Evolutionary conservation across 768 basidiomycete genomes (phyloP), one percentile per base, ranked within the genome.

Genomic region (Porphyrellus cyaneotinctus): DNA sequence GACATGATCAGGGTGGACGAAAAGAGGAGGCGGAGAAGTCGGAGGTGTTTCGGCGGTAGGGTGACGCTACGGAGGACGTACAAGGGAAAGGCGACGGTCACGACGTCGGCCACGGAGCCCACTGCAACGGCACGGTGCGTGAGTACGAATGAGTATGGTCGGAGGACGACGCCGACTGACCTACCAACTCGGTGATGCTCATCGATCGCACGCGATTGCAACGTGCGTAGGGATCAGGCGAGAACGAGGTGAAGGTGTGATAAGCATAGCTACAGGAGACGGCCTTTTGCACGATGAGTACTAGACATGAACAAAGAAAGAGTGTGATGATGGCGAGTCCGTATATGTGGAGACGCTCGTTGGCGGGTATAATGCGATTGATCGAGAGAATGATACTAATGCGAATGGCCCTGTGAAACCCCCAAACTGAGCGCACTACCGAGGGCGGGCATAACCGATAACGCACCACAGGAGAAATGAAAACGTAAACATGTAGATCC

Each of bases 361-460:
- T 28, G 9, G 31, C 10, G 5, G 56, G 60, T 43, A 64, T 49
- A 8, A 62, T 36, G 17, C 62, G 62, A 46, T 52, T 22, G 23
- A 64, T 56, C 13, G 62, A 63, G 23, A 45, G 53, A 2, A 63
- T 35, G 2, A 63, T 55, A 47, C 62, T 63, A 37, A 58, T 44
- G n/a, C 62, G 63, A 26, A 64, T 57, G 1, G 60, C 49, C 62
- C 62, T 63, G 31, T 33, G 23, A 6, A 5, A 28, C 5, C 9
- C 9, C 26, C 26, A 9, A 28, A 28, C 26, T 28, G 26, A 28
- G 26, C 26, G 26, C 26, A 28, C 26, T 28, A 28, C 26, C 26
- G 26, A 28, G 26, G 5, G 26, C 9, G 26, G 26, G 9, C 5
- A 28, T 28, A 9, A 28, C 26, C 9, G 26, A 28, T 4, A 14